Percentiles rank a stretch among this genome's conserved stretches.
Evolutionary conservation across 2,329 filamentous ascomycete species (phyloP).

Genomic region (Rhinocladiella mackenziei): DNA sequence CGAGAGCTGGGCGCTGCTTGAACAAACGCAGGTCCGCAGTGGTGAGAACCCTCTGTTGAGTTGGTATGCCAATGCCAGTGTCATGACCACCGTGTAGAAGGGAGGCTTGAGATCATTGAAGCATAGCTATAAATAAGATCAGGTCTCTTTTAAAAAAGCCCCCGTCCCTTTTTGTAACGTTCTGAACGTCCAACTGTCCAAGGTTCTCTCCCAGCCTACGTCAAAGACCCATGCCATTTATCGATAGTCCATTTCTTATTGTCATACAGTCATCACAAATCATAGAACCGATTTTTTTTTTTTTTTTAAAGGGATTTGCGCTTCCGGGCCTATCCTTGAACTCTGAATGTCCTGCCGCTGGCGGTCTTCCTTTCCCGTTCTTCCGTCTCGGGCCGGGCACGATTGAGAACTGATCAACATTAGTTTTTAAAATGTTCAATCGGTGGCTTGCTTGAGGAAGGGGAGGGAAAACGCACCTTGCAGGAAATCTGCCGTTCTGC

Average conservation of each 20-base stretch:
- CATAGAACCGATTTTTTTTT: no score
- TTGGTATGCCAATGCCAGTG: conserved; percentile 94
- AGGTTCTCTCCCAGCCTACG: no score
- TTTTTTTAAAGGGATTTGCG: no score
- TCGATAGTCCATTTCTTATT: no score
- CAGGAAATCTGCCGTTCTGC: conserved; percentile 94
- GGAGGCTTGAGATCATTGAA: no score
- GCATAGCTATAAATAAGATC: no score
- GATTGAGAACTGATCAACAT: conserved; percentile 94
- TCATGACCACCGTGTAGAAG: conserved; percentile 77
- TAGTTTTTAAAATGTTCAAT: conserved; percentile 32
- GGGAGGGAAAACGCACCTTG: conserved; percentile 62
- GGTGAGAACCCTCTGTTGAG: conserved; percentile 89
- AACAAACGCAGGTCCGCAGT: conserved; percentile 80
- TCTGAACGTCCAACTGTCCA: no score
- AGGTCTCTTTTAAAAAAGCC: no score
- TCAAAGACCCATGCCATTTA: no score
- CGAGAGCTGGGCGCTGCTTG: conserved; percentile 80
- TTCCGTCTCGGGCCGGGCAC: conserved; percentile 90
- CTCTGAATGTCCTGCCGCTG: conserved; percentile 84
- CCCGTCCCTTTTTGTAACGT: no score
- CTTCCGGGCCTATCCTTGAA: conserved; percentile 42
- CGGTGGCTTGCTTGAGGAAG: background rate
- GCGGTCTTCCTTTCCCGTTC: conserved; percentile 98
- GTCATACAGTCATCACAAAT: no score